Evolutionary conservation across 2,329 filamentous ascomycete genomes (phyloP), one percentile per base, ranked within the genome.

Genomic region (Diaporthe ampelina): DNA sequence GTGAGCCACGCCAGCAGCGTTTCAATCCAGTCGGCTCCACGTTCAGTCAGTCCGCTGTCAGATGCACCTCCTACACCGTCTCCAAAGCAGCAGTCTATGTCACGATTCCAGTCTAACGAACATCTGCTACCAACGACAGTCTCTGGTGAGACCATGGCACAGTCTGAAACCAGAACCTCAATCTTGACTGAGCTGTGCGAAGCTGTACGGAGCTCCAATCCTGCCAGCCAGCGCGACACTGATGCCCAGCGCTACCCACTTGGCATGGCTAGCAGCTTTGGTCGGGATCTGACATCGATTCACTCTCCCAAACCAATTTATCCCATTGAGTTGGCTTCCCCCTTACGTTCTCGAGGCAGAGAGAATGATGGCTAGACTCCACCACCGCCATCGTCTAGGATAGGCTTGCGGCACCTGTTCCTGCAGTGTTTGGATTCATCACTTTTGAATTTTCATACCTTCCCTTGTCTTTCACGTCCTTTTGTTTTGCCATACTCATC

Each of bases 171-270:
- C 4, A 59, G 59, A 32, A 19, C 57, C 6, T 63, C 57, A 21
- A 72, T 72, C 24, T 17, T 72, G 45, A 72, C 70, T 9, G 50
- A 48, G 24, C 45, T 63, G 6, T 72, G 70, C 35, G 57, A 72
- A 15, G 70, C 70, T 10, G 70, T 56, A 8, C 48, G 37, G 32
- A 29, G 24, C 3, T 40, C 48, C 5, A 54, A 26, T 4, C 48
- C 48, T 4, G 29, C 9, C 1, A 3, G 15, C 7, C 43, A 67
- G 8, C 43, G 10, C 13, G 43, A 21, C 17, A 10, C n/a, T 35
- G 4, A 21, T 4, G 19, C 19, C 10, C 61, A 50, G 19, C 26
- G 50, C 21, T 50, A 65, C 29, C 61, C 43, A 13, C 29, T 65
- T 5, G 29, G 21, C 6, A 24, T 10, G 6, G 61, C 13, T 29